phyloP scores from a whole-genome alignment of 768 basidiomycete species.

The Mycena olivaceomarginata region DNA sequence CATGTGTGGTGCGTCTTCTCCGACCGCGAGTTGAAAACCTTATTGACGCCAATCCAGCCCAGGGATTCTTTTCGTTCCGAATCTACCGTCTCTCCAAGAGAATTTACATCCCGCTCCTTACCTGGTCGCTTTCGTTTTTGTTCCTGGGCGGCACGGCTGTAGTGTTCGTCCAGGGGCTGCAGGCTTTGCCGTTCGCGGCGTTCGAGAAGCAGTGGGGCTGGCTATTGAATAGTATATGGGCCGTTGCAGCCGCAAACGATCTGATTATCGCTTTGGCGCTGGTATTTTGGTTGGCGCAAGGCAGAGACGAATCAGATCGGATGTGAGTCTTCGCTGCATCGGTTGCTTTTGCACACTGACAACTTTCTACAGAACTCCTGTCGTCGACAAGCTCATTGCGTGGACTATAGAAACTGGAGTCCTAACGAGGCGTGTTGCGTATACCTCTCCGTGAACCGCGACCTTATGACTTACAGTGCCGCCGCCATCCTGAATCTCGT shows the following conservation, averaged over 20 bases:
- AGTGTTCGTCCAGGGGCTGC: constrained; percentile 4
- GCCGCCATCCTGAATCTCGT: constrained; percentile 36
- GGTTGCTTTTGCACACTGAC: not conserved
- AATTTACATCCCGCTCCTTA: constrained; percentile 26
- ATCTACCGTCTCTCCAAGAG: constrained; percentile 35
- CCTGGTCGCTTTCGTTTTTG: constrained; percentile 36
- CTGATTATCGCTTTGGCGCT: constrained; percentile 16
- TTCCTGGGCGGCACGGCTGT: constrained; percentile 22
- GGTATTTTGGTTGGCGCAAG: not conserved
- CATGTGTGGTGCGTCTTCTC: constrained; percentile 10
- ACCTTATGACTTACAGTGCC: constrained; percentile 4
- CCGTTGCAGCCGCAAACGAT: constrained; percentile 34
- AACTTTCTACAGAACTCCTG: constrained; percentile 14
- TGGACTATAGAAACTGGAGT: constrained; percentile 22
- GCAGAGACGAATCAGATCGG: not conserved
- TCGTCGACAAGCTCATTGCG: constrained; percentile 9
- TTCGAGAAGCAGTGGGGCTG: constrained; percentile 26
- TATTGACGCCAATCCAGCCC: constrained; percentile 5
- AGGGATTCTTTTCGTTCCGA: constrained; percentile 35
- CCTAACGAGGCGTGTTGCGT: constrained; percentile 17
- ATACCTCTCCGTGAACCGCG: not conserved
- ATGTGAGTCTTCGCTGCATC: not conserved
- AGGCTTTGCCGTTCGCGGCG: not conserved
- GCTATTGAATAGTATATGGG: constrained; percentile 30
- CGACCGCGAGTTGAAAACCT: not conserved